phyloP scores from a whole-genome alignment of 2,329 filamentous ascomycete genomes.

The Cordyceps cateniannulata region DNA sequence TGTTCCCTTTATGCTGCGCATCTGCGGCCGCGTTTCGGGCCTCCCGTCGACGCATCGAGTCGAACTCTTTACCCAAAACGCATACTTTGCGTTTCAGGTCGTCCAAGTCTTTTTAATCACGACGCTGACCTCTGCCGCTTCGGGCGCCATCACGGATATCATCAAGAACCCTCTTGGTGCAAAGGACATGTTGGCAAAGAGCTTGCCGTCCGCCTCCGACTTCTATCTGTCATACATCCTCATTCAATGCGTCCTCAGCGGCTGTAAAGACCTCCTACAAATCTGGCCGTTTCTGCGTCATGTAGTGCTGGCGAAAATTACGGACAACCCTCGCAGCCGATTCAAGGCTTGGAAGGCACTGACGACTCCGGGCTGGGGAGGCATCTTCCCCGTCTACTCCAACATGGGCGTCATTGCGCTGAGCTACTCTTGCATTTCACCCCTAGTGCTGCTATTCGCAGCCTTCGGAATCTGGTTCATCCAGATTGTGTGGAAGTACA shows the following conservation, averaged over 20 bases:
- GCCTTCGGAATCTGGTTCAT: conserved; percentile 72
- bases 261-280: conserved; percentile 68
- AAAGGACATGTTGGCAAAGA: conserved; percentile 59
- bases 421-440: conserved; percentile 80
- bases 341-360: conserved; percentile 72
- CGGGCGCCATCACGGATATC: conserved; percentile 59
- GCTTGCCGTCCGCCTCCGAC: conserved; percentile 79
- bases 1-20: conserved; percentile 73
- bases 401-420: conserved; percentile 78
- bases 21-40: conserved; percentile 12
- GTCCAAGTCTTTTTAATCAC: conserved; percentile 90
- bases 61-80: conserved; percentile 85
- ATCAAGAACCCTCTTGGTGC: conserved; percentile 53
- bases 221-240: conserved; percentile 95
- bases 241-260: conserved; percentile 78
- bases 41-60: conserved; percentile 40
- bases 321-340: conserved; percentile 74
- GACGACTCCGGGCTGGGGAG: conserved; percentile 74
- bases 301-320: conserved; percentile 59
- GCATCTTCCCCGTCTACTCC: conserved; percentile 72
- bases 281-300: conserved; percentile 53
- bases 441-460: conserved; percentile 76
- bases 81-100: conserved; percentile 86
- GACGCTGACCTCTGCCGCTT: conserved; percentile 73
- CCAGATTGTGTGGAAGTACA: conserved; percentile 85